Base-by-base conservation (phyloP, 2,329 filamentous ascomycete species). In the Neofusicoccum cordaticola region DNA sequence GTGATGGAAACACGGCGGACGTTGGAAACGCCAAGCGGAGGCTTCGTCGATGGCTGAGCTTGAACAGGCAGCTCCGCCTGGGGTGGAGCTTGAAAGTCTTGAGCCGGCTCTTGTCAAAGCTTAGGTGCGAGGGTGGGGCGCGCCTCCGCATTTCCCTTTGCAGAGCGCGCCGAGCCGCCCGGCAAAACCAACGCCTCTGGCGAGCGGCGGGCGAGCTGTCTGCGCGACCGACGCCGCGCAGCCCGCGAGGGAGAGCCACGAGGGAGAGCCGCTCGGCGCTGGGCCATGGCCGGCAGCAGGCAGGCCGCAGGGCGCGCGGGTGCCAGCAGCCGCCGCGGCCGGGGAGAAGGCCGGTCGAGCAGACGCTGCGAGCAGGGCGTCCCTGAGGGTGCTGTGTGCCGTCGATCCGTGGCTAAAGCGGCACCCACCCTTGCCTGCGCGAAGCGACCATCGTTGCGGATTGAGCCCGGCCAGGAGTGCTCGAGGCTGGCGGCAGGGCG, bases 81-180 rank as follows among this genome's bases (percentile, higher is more conserved):
- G 22, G 12, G 53, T 45, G 53, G 53, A 58, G 53, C 53, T 58
- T n/a, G 47, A n/a, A 34, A 51, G 47, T 27, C 47, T 35, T 58
- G 37, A 44, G 37, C 52, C 15, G 12, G 34, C 31, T 45, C 56
- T 60, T 60, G 56, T 60, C 56, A 42, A 60, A 60, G 56, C 56
- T 60, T 60, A 42, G 31, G 39, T 19, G n/a, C 15, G 42, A 12
- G 41, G 42, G 56, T 47, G 56, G 22, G 56, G 56, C 27, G 39
- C 56, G 50, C 34, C 42, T 58, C 53, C 41, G 9, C 53, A 37
- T 19, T 35, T 37, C 27, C 17, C 42, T 17, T 22, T 45, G 17
- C 19, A 44, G 19, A 39, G 39, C 53, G 53, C n/a, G n/a, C 56
- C 56, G 41, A 31, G 22, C 53, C 53, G 41, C 27, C 27, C 53